phyloP scores from a whole-genome alignment of 164 flowering plant genomes.

The Tinospora cordifolia region DNA sequence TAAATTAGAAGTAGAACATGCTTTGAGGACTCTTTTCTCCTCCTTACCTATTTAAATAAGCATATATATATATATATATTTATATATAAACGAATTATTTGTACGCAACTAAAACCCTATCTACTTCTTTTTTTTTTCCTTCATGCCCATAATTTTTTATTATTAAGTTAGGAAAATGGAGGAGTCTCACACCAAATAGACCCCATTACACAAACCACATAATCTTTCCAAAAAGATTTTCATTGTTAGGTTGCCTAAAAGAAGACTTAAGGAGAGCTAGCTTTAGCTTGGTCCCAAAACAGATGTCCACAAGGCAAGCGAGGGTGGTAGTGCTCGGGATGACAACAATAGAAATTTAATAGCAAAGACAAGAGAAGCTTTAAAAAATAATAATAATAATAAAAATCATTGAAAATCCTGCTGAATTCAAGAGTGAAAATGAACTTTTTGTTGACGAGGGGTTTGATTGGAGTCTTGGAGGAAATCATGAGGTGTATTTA shows the following conservation, averaged over 20 bases:
- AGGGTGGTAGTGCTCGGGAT: too few relatives aligned
- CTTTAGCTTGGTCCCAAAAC: neutral
- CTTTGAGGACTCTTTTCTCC: too few relatives aligned
- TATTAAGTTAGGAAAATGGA: neutral
- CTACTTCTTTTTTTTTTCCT: neutral
- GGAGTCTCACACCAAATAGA: constrained; percentile 2
- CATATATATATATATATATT: too few relatives aligned
- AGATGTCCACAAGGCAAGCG: neutral
- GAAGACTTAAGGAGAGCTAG: neutral
- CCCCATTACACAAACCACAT: neutral
- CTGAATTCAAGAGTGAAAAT: neutral
- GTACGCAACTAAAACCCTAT: neutral
- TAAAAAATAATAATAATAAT: too few relatives aligned
- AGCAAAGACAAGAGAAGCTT: neutral
- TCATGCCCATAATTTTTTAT: neutral
- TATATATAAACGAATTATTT: too few relatives aligned
- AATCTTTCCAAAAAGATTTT: neutral
- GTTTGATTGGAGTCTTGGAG: neutral
- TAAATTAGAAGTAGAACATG: too few relatives aligned
- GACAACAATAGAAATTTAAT: neutral
- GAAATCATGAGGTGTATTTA: neutral
- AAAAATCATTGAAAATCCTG: too few relatives aligned
- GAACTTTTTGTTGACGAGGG: neutral
- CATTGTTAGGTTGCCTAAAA: constrained; percentile 9
- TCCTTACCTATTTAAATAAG: too few relatives aligned